A percentile compares a stretch with the other conserved stretches of the same genome.
Conservation (phyloP, 495 filamentous ascomycete genomes). For the Viridothelium virens region DNA sequence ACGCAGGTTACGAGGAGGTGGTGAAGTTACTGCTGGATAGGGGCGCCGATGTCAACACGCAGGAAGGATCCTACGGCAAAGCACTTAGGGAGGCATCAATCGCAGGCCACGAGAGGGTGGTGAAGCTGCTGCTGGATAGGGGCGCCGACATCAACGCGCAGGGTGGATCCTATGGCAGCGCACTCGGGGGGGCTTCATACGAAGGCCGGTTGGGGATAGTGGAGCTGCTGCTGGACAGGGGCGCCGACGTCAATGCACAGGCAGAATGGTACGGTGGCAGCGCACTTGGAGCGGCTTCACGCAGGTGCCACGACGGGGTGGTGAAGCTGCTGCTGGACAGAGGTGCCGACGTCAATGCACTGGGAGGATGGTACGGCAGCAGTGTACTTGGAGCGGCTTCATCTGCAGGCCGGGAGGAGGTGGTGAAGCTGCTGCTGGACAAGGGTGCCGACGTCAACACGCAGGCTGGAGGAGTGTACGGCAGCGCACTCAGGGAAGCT, state of each 20-base stretch:
- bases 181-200: too few species aligned
- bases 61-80: too few species aligned
- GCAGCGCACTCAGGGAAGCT: slow-evolving; percentile 17
- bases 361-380: slow-evolving; percentile 3
- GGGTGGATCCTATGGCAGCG: too few species aligned
- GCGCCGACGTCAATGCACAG: too few species aligned
- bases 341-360: slow-evolving; percentile 19
- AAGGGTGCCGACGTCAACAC: slow-evolving; percentile 10
- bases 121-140: too few species aligned
- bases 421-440: slow-evolving; percentile 4
- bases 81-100: too few species aligned
- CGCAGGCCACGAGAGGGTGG: too few species aligned
- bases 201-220: too few species aligned
- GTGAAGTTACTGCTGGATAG: neutral
- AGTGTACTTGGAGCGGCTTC: slow-evolving; percentile 7
- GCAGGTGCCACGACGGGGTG: slow-evolving; percentile 1
- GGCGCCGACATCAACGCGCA: too few species aligned
- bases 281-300: neutral
- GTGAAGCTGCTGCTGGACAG: neutral
- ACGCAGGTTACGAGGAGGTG: slow-evolving; percentile 3
- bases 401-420: neutral
- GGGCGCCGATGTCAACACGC: slow-evolving; percentile 19
- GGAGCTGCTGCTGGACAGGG: too few species aligned
- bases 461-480: slow-evolving; percentile 5
- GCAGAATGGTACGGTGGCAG: too few species aligned